Conservation (phyloP, 176 grass and related monocot genomes). For the Saccharum officinarum region DNA sequence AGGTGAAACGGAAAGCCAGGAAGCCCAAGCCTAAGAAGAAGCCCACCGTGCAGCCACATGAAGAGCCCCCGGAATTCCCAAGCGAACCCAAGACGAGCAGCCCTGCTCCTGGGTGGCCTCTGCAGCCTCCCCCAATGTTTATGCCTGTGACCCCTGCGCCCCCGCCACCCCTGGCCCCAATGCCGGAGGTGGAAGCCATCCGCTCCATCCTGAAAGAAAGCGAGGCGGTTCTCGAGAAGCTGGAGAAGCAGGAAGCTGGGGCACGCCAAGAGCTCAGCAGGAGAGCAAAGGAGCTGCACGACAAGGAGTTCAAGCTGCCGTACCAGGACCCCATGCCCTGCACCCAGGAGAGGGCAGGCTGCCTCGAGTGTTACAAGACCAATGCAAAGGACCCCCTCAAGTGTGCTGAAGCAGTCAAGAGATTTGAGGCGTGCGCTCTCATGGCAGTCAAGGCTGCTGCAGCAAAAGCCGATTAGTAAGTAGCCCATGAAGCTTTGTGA, state of each 20-base stretch:
- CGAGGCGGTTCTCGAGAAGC: conserved; percentile 58
- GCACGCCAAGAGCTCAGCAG: conserved; percentile 68
- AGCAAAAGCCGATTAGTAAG: conserved; percentile 16
- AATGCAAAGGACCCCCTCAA: conserved; percentile 67
- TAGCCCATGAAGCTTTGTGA: conserved; percentile 2
- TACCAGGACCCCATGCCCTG: conserved; percentile 71
- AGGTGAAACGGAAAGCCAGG: conserved; percentile 63
- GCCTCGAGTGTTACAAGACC: conserved; percentile 74
- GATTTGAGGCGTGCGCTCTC: conserved; percentile 59
- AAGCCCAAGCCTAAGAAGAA: conserved; percentile 68
- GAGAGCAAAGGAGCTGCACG: conserved; percentile 77
- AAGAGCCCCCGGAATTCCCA: conserved; percentile 38
- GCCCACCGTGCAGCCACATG: conserved; percentile 2
- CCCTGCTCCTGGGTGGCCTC: neutral
- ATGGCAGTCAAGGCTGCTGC: conserved; percentile 38
- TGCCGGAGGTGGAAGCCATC: too few species aligned
- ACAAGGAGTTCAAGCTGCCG: conserved; percentile 86
- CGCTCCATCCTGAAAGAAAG: conserved; percentile 38
- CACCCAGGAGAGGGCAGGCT: conserved; percentile 50
- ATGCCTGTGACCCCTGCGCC: too few species aligned
- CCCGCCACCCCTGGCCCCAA: too few species aligned
- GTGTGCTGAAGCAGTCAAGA: conserved; percentile 65
- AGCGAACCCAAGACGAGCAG: conserved; percentile 18
- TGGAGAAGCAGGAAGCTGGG: conserved; percentile 58
- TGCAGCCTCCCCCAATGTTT: too few species aligned